A percentile compares a stretch with the other conserved stretches of the same genome.
phyloP scores from a whole-genome alignment of 305 asterid species.

The Solanum hybrid region DNA sequence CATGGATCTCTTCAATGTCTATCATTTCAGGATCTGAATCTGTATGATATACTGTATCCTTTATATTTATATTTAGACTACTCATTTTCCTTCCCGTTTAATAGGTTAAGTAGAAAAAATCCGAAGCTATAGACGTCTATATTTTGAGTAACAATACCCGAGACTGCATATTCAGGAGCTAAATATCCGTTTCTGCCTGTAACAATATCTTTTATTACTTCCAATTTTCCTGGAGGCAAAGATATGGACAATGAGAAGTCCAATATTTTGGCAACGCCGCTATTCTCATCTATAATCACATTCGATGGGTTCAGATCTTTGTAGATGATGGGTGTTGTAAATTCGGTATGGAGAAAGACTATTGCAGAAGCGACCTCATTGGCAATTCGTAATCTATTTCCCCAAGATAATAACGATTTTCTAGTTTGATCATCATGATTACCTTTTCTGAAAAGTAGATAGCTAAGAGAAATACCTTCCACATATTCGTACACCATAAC shows the following conservation, averaged over 20 bases:
- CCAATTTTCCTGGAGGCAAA: neutral
- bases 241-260: constrained; percentile 5
- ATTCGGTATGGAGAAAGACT: constrained; percentile 7
- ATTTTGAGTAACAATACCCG: neutral
- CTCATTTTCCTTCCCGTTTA: neutral
- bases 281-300: neutral
- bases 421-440: neutral
- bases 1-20: neutral
- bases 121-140: neutral
- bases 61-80: neutral
- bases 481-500: too few relatives aligned
- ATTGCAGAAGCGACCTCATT: neutral
- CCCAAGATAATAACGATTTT: neutral
- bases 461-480: neutral
- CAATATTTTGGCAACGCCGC: neutral
- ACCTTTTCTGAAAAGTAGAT: neutral
- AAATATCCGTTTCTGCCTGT: neutral
- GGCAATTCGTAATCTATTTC: neutral
- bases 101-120: neutral
- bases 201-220: neutral
- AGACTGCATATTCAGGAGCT: neutral
- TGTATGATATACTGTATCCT: too few relatives aligned
- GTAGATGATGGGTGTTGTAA: constrained; percentile 7
- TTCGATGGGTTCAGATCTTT: neutral
- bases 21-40: too few relatives aligned